Evolutionary conservation across 1,284 basidiomycete species (phyloP).

Genomic region (Acaromyces ingoldii): DNA sequence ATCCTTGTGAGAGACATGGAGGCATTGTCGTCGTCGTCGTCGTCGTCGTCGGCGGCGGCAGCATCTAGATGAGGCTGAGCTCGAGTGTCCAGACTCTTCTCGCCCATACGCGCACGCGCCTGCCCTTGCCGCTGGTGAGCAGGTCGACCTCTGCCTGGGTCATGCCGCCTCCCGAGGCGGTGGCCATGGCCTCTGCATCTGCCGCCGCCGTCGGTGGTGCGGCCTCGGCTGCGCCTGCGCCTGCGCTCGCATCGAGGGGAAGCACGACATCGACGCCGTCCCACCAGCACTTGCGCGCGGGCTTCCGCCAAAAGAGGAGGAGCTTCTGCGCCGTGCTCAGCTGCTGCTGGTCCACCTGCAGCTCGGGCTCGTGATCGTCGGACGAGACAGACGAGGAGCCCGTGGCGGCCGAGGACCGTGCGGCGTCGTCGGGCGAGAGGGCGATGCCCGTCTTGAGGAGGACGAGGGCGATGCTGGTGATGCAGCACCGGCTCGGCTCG

Average conservation of each 20-base stretch:
- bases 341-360: conserved; percentile 73
- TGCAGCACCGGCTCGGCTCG: conserved; percentile 91
- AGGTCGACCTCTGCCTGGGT: conserved; percentile 36
- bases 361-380: conserved; percentile 1
- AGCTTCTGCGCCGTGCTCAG: conserved; percentile 97
- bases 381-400: conserved; percentile 29
- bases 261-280: conserved; percentile 90
- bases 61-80: conserved; percentile 68
- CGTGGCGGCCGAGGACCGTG: conserved; percentile 21
- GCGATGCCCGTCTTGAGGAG: conserved; percentile 72
- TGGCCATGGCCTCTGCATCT: conserved; percentile 3
- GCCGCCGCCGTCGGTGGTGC: conserved; percentile 6
- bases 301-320: conserved; percentile 96
- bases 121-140: conserved; percentile 39
- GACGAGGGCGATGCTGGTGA: conserved; percentile 94
- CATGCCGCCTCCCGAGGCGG: conserved; percentile 22
- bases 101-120: conserved; percentile 68
- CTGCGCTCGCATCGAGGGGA: conserved; percentile 63
- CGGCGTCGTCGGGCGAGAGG: conserved; percentile 13
- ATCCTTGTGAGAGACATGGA: neutral
- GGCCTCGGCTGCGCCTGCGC: conserved; percentile 3
- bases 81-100: conserved; percentile 98
- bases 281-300: conserved; percentile 99
- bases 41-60: neutral
- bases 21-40: neutral